phyloP scores from a whole-genome alignment of 176 grass and related monocot genomes.

The Carex pumila region DNA sequence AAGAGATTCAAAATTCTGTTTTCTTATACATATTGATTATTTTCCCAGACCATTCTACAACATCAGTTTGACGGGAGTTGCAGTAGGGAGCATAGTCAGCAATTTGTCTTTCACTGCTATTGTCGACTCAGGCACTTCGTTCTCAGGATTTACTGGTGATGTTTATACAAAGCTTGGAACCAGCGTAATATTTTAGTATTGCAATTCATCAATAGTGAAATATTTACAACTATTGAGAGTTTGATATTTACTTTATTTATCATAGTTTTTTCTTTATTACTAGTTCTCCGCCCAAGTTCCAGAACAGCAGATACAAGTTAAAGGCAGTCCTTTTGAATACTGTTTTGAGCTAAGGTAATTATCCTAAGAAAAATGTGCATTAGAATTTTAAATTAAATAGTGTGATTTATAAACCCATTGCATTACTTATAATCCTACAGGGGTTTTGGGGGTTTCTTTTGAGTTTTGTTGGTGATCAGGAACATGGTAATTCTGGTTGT shows the following conservation, averaged over 20 bases:
- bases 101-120: constrained; percentile 35
- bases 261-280: neutral
- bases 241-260: neutral
- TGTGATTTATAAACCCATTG: no score
- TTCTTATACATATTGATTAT: neutral
- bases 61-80: constrained; percentile 47
- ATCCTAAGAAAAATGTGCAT: neutral
- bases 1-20: neutral
- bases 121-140: constrained; percentile 65
- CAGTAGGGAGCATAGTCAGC: constrained; percentile 1
- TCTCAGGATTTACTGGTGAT: constrained; percentile 44
- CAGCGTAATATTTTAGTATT: constrained; percentile 22
- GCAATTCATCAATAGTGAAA: neutral
- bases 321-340: constrained; percentile 36
- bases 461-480: no score
- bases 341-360: constrained; percentile 32
- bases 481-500: no score
- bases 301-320: neutral
- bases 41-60: constrained; percentile 45
- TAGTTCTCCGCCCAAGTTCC: constrained; percentile 10
- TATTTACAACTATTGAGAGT: neutral
- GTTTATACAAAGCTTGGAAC: constrained; percentile 35
- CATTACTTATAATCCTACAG: no score
- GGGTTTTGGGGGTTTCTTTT: no score
- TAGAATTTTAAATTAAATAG: neutral